A percentile compares a stretch with the other conserved stretches of the same genome.
Conservation (phyloP, 345 rosid genomes). For the Eucalyptus cloeziana region DNA sequence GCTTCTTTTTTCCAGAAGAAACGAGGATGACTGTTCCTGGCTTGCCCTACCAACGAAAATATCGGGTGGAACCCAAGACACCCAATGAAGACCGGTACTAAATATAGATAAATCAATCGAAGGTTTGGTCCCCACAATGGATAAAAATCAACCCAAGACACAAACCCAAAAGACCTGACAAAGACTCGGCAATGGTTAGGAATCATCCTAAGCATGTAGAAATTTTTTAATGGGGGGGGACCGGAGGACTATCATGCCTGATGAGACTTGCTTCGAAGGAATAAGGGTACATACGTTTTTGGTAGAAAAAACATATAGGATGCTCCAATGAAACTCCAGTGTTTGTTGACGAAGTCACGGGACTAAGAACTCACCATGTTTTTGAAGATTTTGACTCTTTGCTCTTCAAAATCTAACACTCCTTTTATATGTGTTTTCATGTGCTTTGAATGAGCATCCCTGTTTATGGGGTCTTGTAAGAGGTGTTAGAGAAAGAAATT, state of each 20-base stretch:
- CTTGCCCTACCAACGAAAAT: background rate
- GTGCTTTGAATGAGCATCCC: background rate
- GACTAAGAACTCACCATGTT: background rate
- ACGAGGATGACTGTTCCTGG: background rate
- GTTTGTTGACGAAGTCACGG: background rate
- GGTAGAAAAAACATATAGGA: background rate
- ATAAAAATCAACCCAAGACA: background rate
- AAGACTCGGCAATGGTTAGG: background rate
- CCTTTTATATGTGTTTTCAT: background rate
- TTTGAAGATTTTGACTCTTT: background rate
- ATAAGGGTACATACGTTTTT: background rate
- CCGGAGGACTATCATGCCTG: background rate
- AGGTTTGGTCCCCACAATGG: background rate
- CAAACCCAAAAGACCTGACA: background rate
- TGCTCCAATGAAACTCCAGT: background rate
- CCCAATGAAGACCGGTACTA: background rate
- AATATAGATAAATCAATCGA: background rate
- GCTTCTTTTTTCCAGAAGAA: background rate
- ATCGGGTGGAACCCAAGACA: background rate
- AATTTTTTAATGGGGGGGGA: background rate
- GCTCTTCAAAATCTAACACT: background rate
- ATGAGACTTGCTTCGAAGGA: background rate
- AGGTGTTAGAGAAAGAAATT: background rate
- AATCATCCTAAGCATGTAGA: background rate
- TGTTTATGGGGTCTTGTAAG: background rate